Base-by-base conservation (phyloP, 2,329 filamentous ascomycete species). In the Pseudogymnoascus sp. region DNA sequence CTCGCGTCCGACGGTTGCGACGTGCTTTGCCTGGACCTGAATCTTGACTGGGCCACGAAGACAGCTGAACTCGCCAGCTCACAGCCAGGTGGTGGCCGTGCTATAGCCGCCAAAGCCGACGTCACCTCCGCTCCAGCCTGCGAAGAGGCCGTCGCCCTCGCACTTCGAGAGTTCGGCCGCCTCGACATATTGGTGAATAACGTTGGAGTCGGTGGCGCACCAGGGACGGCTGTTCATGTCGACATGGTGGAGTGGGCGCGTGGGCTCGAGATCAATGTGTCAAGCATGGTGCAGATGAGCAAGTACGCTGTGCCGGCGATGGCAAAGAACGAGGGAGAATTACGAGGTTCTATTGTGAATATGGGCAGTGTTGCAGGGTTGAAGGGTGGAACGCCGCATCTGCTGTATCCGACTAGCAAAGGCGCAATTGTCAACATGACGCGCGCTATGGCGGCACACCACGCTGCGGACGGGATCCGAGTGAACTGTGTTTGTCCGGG, bases 151-250 rank as follows among this genome's bases (percentile, higher is more conserved):
- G 71, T 78, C 4, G 63, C 75, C 0, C 60, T 69, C 0, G 77
- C 83, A 0, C 9, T 83, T 0, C 62, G 74, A 1, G 66, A 70
- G 1, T 87, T 80, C 64, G 82, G 82, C 0, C 74, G 81, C 1
- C 64, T 88, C 2, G 84, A 88, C 65, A 83, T 88, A 39, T 72
- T 88, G 1, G 74, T 87, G 47, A 88, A 88, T 67, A 84, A 83
- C 60, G 85, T 88, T 1, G 86, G 85, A 0, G 74, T 87, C 18
- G 76, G 77, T 2, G 85, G 85, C 0, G 78, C 83, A 0, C 60
- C 72, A 1, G 86, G 85, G 0, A 85, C 81, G 1, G 84, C 84
- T 0, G 76, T 82, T 2, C 79, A 84, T 0, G 80, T 86, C 1
- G 81, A 87, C 65, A 79, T 85, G 75, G 76, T 69, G 0, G 74